Base-by-base conservation (phyloP, 768 basidiomycete species). In the Russula ochroleuca region DNA sequence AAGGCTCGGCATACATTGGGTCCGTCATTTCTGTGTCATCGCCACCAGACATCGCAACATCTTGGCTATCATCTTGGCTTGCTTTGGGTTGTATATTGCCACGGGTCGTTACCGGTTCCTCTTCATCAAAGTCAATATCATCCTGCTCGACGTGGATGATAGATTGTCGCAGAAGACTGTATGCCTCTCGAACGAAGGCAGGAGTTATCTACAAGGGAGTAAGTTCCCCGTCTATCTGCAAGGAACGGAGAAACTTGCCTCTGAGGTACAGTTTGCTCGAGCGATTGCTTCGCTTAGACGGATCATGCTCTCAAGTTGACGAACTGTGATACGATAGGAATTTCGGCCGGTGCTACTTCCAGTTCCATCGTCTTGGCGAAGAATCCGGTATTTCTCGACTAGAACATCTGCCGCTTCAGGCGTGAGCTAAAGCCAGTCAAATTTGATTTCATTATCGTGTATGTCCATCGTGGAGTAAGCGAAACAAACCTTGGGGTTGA, bases 101-200 rank as follows among this genome's bases (percentile, higher is more conserved):
- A 10, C 79, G 82, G 67, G 83, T 83, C 21, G 80, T 85, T 58
- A 82, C 80, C 2, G 82, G 75, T 62, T 93, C 93, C 70, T 96
- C 93, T 69, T 95, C 92, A 71, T 98, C 97, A 74, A 98, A 91
- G 72, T 97, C 94, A 71, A 99, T 87, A 70, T 98, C 96, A 72
- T 99, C 97, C 73, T 98, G 94, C 72, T 99, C 97, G 64, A 99
- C 95, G 71, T 98, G 97, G 70, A 99, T 98, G 75, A 99, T 99
- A 2, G 97, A 98, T 73, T 97, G 95, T 28, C 92, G 86, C 14
- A 99, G 79, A 21, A 99, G 86, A 48, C 85, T 87, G 76, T 91
- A 98, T 2, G 97, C 97, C 75, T 99, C 97, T 45, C 94, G 86
- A 23, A 99, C 96, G 72, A 96, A 95, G 2, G 84, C 88, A 8